These are phyloP conservation scores for Tetrastigma voinierianum DNA, from an alignment of 164 flowering plant genomes.

Conservation along the genomic window DNA sequence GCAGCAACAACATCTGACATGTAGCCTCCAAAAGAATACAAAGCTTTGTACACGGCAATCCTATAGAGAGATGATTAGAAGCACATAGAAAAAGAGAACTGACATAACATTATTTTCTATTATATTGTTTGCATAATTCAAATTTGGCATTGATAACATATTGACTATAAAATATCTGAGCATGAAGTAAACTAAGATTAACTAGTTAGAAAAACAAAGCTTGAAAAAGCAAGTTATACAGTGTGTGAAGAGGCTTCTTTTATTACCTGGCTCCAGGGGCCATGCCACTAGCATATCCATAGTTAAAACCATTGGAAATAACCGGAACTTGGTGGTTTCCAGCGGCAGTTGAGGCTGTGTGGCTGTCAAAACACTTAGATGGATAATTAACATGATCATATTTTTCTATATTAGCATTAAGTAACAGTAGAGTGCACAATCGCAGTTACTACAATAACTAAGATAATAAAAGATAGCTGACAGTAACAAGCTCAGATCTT, in stretches of 20 bases:
- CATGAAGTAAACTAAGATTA: no score
- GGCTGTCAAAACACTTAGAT: conserved; percentile 30
- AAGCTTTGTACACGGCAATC: conserved; percentile 68
- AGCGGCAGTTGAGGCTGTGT: conserved; percentile 62
- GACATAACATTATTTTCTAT: no score
- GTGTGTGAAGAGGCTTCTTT: not conserved
- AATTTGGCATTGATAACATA: no score
- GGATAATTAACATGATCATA: no score
- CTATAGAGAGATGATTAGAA: conserved; percentile 18
- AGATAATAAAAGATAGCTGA: no score
- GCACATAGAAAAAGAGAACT: not conserved
- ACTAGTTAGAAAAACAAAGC: no score
- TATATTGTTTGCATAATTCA: no score
- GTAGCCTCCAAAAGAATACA: conserved; percentile 54
- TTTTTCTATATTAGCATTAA: no score
- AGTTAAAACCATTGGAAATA: conserved; percentile 40
- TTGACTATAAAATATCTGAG: no score
- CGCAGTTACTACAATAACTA: no score
- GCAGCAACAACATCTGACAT: conserved; percentile 73
- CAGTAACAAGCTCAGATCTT: no score
- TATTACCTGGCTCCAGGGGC: conserved; percentile 64
- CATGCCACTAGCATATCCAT: conserved; percentile 69
- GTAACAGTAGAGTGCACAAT: not conserved
- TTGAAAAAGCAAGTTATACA: no score
- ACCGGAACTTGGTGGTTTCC: conserved; percentile 47